Conservation (phyloP, 805 yeast genomes). For the Brettanomyces nanus region DNA sequence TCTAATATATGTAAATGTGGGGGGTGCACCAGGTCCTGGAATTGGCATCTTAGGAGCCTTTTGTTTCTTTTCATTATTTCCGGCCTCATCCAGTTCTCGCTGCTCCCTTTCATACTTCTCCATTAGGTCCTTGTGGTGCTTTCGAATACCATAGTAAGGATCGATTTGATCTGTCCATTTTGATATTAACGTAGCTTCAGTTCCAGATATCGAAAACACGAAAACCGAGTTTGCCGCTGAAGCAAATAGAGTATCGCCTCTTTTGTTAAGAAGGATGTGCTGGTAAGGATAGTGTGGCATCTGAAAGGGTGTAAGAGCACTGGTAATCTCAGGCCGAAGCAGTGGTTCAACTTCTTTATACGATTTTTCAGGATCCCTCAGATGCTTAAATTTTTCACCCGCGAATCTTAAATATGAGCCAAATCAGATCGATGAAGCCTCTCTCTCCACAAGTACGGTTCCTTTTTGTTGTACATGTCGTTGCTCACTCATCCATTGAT, state of each 20-base stretch:
- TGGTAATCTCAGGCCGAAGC: no score
- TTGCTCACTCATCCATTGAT: slow-evolving; percentile 37
- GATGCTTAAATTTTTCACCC: no score
- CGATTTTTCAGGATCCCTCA: no score
- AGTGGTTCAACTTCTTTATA: no score
- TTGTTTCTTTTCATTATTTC: slow-evolving; percentile 18
- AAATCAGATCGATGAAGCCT: no score
- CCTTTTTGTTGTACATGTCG: background rate
- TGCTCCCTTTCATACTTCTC: slow-evolving; percentile 26
- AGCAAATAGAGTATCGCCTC: slow-evolving; percentile 43
- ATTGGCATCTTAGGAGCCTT: slow-evolving; percentile 46
- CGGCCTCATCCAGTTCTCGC: slow-evolving; percentile 19
- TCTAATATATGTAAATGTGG: slow-evolving; percentile 59
- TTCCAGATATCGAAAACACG: slow-evolving; percentile 27
- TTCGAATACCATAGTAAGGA: slow-evolving; percentile 35
- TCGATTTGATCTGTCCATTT: slow-evolving; percentile 58
- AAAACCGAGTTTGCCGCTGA: slow-evolving; percentile 53
- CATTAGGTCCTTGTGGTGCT: slow-evolving; percentile 36
- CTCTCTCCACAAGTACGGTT: no score
- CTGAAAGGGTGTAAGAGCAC: no score
- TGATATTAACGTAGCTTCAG: slow-evolving; percentile 39
- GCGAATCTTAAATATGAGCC: no score
- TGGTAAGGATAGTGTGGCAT: slow-evolving; percentile 78
- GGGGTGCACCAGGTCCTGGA: slow-evolving; percentile 66
- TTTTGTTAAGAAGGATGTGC: slow-evolving; percentile 35